These are phyloP conservation scores for Phanerochaete carnosa DNA, from an alignment of 768 basidiomycete species.

Conservation along the genomic window DNA sequence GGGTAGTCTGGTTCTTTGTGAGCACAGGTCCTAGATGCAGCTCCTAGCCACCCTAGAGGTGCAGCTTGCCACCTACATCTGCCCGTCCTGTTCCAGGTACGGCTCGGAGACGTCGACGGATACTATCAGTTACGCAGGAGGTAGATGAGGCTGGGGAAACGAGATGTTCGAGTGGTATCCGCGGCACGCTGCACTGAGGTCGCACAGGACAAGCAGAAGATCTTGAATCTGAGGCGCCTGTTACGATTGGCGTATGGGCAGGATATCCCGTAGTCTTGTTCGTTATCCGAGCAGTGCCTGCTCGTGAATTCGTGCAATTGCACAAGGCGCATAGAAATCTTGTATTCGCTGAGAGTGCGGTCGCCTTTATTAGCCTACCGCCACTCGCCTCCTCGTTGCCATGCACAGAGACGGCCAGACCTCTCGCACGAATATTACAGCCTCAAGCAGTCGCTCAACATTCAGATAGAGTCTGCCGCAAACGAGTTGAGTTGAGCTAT, in stretches of 20 bases:
- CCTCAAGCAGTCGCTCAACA: too few relatives aligned
- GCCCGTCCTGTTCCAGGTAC: background rate
- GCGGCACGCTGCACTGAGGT: too few relatives aligned
- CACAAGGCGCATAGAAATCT: background rate
- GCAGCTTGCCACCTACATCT: slow-evolving; percentile 30
- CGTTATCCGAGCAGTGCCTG: background rate
- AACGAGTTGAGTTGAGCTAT: too few relatives aligned
- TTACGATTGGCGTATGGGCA: background rate
- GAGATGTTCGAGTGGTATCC: background rate
- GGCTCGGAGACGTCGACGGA: background rate
- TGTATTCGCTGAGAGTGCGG: background rate
- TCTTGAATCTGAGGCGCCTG: background rate
- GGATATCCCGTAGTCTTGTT: background rate
- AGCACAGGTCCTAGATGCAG: background rate
- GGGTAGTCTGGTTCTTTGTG: background rate
- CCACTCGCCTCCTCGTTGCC: too few relatives aligned
- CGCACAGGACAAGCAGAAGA: background rate
- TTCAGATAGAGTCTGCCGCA: too few relatives aligned
- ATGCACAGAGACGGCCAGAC: too few relatives aligned
- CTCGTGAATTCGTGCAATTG: too few relatives aligned
- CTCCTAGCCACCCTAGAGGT: slow-evolving; percentile 16
- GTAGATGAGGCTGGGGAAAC: background rate
- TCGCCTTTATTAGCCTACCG: too few relatives aligned
- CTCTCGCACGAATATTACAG: too few relatives aligned
- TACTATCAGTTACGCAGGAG: background rate